Evolutionary conservation across 768 basidiomycete genomes (phyloP), one percentile per base, ranked within the genome.

Genomic region (Trametes punicea): DNA sequence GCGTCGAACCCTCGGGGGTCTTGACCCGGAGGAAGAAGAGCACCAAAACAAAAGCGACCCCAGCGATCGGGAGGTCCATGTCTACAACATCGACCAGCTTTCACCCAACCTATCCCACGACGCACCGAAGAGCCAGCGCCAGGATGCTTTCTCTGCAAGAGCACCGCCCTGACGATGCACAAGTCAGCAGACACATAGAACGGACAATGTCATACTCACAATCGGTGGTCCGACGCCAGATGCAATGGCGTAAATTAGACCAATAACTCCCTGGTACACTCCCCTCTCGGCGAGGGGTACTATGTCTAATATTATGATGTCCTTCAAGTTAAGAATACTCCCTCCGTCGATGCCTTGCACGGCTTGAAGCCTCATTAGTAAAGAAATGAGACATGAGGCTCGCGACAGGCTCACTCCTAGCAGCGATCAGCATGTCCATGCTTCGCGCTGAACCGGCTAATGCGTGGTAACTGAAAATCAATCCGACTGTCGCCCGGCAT

Each of bases 391-490:
- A 21, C 20, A n/a, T 40, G 33, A 40, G 39, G 21, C 6, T 42
- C 4, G 18, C 18, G 41, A 20, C n/a, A 11, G n/a, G 15, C 34
- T 36, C 15, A 36, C 34, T 36, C 16, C 76, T 61, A 0, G 70
- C 74, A 10, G 67, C 72, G 46, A 77, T 76, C 2, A 75, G 54
- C 71, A 71, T 71, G 5, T 60, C 47, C 73, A 77, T 75, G 40
- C 53, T 71, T 30, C 70, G 62, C 0, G 74, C 72, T 0, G 72
- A 64, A 1, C 73, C 77, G 16, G 66, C 67, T 2, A 77, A 18
- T 0, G 72, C 75, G 16, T n/a, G n/a, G n/a, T n/a, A n/a, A n/a
- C n/a, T n/a, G n/a, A n/a, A n/a, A n/a, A n/a, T n/a, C n/a, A n/a
- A n/a, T n/a, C n/a, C n/a, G n/a, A n/a, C n/a, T n/a, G n/a, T n/a